Percentiles rank a stretch among this genome's conserved stretches.
These are phyloP conservation scores for Trametes polyzona DNA, from an alignment of 1,284 basidiomycete species.

Conservation along the genomic window DNA sequence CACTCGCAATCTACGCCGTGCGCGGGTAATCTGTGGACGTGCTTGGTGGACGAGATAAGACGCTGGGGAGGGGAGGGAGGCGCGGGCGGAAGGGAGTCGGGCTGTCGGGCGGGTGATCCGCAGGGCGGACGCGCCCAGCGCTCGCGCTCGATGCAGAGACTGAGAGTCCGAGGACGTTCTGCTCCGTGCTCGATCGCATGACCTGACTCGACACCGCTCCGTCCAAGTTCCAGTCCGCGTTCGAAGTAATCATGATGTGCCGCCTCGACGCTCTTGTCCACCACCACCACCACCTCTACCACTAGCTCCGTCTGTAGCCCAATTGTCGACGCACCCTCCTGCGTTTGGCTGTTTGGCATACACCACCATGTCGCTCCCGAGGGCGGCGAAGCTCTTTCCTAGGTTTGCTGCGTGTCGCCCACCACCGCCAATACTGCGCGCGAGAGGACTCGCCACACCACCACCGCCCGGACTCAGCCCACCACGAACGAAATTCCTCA, in stretches of 20 bases:
- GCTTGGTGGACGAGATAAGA: neutral
- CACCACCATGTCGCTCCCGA: constrained; percentile 11
- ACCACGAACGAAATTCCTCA: neutral
- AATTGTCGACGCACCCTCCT: too few relatives aligned
- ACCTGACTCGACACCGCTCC: neutral
- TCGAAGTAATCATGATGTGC: too few relatives aligned
- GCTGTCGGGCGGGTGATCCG: neutral
- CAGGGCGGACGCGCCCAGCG: neutral
- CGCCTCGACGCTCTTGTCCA: too few relatives aligned
- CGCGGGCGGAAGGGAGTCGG: neutral
- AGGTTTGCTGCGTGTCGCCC: neutral
- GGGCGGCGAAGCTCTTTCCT: constrained; percentile 2
- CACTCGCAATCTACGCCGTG: neutral
- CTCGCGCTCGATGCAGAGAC: neutral
- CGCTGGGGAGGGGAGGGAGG: neutral
- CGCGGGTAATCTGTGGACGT: neutral
- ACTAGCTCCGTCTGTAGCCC: too few relatives aligned
- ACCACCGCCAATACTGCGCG: constrained; percentile 2
- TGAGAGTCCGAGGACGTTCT: neutral
- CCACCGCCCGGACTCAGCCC: constrained; percentile 1
- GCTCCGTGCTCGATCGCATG: neutral
- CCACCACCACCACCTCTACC: too few relatives aligned
- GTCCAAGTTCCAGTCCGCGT: neutral
- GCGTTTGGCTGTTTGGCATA: too few relatives aligned
- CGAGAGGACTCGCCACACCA: constrained; percentile 11